Evolutionary conservation across 2,329 filamentous ascomycete genomes (phyloP), one percentile per base, ranked within the genome.

Genomic region (Apiospora pterosperma): DNA sequence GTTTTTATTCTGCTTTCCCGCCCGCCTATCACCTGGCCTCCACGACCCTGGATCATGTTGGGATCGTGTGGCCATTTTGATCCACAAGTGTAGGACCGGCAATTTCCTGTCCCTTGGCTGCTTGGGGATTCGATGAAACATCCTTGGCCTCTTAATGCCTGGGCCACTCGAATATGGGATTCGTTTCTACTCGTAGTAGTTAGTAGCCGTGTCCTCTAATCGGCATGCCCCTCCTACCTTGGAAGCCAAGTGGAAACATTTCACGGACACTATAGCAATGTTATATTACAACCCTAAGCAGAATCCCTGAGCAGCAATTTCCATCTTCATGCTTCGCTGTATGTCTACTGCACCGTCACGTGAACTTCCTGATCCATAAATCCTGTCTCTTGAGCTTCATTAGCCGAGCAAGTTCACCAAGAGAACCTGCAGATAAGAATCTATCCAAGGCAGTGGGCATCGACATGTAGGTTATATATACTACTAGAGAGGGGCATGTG

Each of bases 51-150:
- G 48, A 55, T 55, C 48, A 34, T 10, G 48, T 55, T 55, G 48
- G 48, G 48, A 55, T 55, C 48, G 48, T 55, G 48, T 55, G 48
- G 48, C 34, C 28, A 28, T 55, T 55, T 55, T 55, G 48, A 55
- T 55, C 48, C 48, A 55, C 48, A 55, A 55, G 48, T 34, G 11
- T 28, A 55, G n/a, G 48, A 55, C 48, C 48, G 48, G 48, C 48
- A 55, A 55, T 55, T 55, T 55, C 31, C 48, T 55, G 48, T 55
- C 48, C 48, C 48, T 55, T 55, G 48, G 48, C 48, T 55, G 48
- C 48, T 55, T 34, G 48, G 28, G 28, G 48, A 55, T 19, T 55
- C 48, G 48, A 34, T 34, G 48, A 55, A 55, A 55, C 48, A 55
- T 55, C 48, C 48, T 55, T 34, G 48, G n/a, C 48, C 48, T 55